Percentiles rank a stretch among this genome's conserved stretches.
Evolutionary conservation across 202 grass and related monocot species (phyloP).

Genomic region (Elaeis oleifera): DNA sequence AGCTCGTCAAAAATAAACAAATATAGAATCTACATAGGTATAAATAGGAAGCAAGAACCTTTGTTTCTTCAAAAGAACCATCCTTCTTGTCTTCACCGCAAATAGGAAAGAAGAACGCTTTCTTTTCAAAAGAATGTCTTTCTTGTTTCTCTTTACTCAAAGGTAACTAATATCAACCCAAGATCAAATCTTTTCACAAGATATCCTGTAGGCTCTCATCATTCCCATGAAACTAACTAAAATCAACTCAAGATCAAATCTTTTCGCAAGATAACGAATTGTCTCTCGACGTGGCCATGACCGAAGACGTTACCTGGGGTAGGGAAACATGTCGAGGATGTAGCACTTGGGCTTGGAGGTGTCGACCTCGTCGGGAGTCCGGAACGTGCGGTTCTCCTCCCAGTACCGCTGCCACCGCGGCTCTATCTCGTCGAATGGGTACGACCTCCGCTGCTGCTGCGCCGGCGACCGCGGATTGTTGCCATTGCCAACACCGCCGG

Average conservation of each 20-base stretch:
- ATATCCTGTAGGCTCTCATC: background rate
- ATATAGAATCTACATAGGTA: too few relatives aligned
- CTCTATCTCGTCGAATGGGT: conserved; percentile 82
- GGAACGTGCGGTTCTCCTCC: conserved; percentile 78
- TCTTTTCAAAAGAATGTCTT: too few relatives aligned
- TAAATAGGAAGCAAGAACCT: too few relatives aligned
- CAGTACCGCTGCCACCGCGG: conserved; percentile 80
- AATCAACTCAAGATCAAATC: conserved; percentile 5
- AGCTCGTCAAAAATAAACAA: too few relatives aligned
- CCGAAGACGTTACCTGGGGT: conserved; percentile 45
- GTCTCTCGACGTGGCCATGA: background rate
- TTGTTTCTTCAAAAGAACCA: too few relatives aligned
- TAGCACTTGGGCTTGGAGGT: conserved; percentile 80
- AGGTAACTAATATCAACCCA: background rate
- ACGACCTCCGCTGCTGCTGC: conserved; percentile 48
- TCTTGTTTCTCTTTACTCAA: background rate
- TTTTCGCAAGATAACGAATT: background rate
- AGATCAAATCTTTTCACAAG: background rate
- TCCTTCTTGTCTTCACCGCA: too few relatives aligned
- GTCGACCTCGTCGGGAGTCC: conserved; percentile 65
- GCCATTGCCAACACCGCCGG: conserved; percentile 2
- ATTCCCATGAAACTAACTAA: background rate
- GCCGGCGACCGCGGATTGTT: conserved; percentile 5
- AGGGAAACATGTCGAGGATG: conserved; percentile 97
- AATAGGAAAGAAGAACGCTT: too few relatives aligned